Base-by-base conservation (phyloP, 2,329 filamentous ascomycete genomes). In the Fusarium pininemorale region DNA sequence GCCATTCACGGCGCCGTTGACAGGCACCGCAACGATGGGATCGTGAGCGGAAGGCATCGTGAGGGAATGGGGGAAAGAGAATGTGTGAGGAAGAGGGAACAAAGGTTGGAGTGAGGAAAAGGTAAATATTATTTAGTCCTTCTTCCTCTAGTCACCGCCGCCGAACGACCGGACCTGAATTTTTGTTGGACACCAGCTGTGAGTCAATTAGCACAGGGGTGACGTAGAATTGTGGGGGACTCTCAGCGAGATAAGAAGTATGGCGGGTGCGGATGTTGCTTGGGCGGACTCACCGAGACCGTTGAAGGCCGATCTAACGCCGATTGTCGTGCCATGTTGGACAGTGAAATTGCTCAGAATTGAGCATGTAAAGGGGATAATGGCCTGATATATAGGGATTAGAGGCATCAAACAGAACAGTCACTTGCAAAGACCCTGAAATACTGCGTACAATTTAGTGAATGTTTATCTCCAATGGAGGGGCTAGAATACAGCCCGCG, bases 1-100 rank as follows among this genome's bases (percentile, higher is more conserved):
- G 71, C 79, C 79, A 72, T 81, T 81, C 70, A 66, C 65, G 26
- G 68, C 56, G 70, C 79, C 79, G 66, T 81, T 80, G 60, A 55
- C 62, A 41, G 62, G 62, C 41, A 63, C 59, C 32, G 66, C 66
- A 32, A 72, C 69, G 50, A 66, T 61, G n/a, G 75, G 63, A 39
- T 78, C 77, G 24, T 72, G 66, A 37, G 73, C 69, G 58, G 78
- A 73, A 57, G 78, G 74, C 78, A 80, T 79, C 59, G 47, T 72
- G 35, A 57, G 20, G 30, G 20, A 51, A 45, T 57, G 32, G 24
- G 32, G 42, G 15, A 15, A 44, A 22, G 7, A 42, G 18, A 6
- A 45, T 51, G 30, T 47, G 39, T 65, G 69, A 59, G 53, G 60
- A 51, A 55, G 55, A 24, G 32, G 18, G 26, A 51, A 51, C 35